Evolutionary conservation across 2,329 filamentous ascomycete species (phyloP), one percentile per base, ranked within the genome.

Genomic region (Thielaviopsis musarum): DNA sequence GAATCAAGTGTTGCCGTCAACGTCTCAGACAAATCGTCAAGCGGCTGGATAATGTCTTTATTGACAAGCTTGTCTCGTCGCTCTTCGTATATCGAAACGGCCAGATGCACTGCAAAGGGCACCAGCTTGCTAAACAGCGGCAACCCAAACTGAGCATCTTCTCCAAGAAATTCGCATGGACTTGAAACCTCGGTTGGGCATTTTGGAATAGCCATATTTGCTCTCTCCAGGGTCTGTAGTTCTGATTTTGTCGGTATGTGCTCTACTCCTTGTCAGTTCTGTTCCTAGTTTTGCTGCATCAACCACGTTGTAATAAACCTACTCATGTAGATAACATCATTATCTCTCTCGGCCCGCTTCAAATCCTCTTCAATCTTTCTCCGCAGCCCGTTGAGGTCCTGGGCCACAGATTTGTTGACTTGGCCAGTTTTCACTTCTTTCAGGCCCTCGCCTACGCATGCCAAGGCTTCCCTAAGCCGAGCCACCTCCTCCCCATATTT

Each of bases 401-500:
- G 85, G 2, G 88, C 74, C 0, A 98, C 89, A 0, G 81, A 76
- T 66, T 89, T 90, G 70, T 85, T 93, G 61, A 97, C 78, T 69
- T 91, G 90, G 13, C 76, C 76, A 3, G 77, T 77, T 56, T 82
- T 81, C 30, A 82, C 81, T 71, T 96, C 91, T 69, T 88, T 93
- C 61, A 98, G 73, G 0, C 88, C 93, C 64, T 96, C 88, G 55
- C 84, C 87, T 6, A 90, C 87, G 65, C 91, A 96, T 0, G 77
- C 76, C 60, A 95, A 77, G 59, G 89, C 88, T 66, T 97, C 91
- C 52, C 81, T 79, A 57, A 98, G 70, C 10, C 93, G 79, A 1
- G 93, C 89, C 21, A 98, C 85, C 73, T 98, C 93, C 69, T 98
- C 93, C 54, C 93, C 93, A 65, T 96, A 98, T 67, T 85, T 94